Base-by-base conservation (phyloP, 805 yeast species). In the Nakazawaea ishiwadae region DNA sequence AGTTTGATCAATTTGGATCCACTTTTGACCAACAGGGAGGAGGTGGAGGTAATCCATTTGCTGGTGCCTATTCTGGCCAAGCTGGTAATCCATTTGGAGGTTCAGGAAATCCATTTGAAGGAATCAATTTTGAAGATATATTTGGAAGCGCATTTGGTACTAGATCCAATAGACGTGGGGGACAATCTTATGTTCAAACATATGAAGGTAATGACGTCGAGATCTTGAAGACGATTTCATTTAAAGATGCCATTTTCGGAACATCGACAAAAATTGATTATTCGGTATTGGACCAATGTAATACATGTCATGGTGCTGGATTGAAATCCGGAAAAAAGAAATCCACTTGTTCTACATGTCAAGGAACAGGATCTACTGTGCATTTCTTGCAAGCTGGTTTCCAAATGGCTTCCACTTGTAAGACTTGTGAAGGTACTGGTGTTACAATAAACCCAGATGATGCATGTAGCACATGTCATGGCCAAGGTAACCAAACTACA, bases 321-420 rank as follows among this genome's bases (percentile, higher is more conserved):
- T 62, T 93, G 65, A 87, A 91, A 59, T 55, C 68, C 11, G 91
- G 90, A 20, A 77, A 77, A 46, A 74, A 76, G 61, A 84, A 86
- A 55, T 65, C 79, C 9, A 85, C 96, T 0, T 93, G 99, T 69
- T 66, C 77, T 1, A 65, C 86, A 3, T 93, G 99, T 69, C 87
- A 88, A 43, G 99, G 99, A 44, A 77, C 96, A 0, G 99, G 99
- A 4, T 83, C 90, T 27, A 79, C 83, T 14, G 84, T 89, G 16
- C 97, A 91, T 53, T 71, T 80, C 35, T 73, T 85, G 57, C 82
- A 82, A 51, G 96, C 95, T 4, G 98, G 98, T 0, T 93, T 91
- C 75, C 96, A 90, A 54, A 89, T 93, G 96, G 82, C 96, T 3
- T 80, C 96, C 0, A 88, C 96, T 10, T 93, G 99, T 73, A 71